Evolutionary conservation across 768 basidiomycete genomes (phyloP).

Genomic region (Austroboletus eburneus): DNA sequence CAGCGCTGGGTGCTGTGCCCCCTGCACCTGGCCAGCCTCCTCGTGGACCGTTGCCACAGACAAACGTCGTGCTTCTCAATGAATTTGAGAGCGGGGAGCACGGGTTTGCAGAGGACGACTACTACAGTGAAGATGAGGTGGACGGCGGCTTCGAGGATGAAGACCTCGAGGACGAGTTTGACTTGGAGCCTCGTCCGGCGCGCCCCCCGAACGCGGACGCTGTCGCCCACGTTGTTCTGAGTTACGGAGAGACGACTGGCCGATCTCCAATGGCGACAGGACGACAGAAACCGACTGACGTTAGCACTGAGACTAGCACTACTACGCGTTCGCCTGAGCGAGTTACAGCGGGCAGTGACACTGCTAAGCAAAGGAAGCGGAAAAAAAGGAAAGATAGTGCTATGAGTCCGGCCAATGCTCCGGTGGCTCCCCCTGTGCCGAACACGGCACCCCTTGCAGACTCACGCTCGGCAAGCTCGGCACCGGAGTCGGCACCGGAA

Average conservation of each 20-base stretch:
- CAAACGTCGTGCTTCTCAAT: slow-evolving; percentile 37
- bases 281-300: slow-evolving; percentile 10
- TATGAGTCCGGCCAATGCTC: slow-evolving; percentile 19
- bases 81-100: slow-evolving; percentile 36
- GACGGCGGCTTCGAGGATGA: slow-evolving; percentile 41
- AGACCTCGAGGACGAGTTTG: slow-evolving; percentile 31
- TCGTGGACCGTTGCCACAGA: slow-evolving; percentile 29
- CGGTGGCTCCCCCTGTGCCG: slow-evolving; percentile 27
- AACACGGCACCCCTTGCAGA: slow-evolving; percentile 22
- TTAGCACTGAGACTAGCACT: slow-evolving; percentile 29
- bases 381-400: slow-evolving; percentile 42
- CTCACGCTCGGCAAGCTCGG: slow-evolving; percentile 24
- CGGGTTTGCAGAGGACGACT: slow-evolving; percentile 38
- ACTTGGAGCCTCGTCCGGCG: slow-evolving; percentile 24
- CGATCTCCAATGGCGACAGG: slow-evolving; percentile 10
- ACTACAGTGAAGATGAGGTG: slow-evolving; percentile 46
- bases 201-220: slow-evolving; percentile 25
- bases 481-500: slow-evolving; percentile 33
- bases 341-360: slow-evolving; percentile 10
- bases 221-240: slow-evolving; percentile 38
- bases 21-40: slow-evolving; percentile 31
- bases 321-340: slow-evolving; percentile 21
- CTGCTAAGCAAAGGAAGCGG: slow-evolving; percentile 34
- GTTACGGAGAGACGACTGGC: slow-evolving; percentile 33
- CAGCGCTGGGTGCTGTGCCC: slow-evolving; percentile 28